Percentiles rank a stretch among this genome's conserved stretches.
Evolutionary conservation across 2,329 filamentous ascomycete genomes (phyloP).

Genomic region (Apiospora kogelbergensis): DNA sequence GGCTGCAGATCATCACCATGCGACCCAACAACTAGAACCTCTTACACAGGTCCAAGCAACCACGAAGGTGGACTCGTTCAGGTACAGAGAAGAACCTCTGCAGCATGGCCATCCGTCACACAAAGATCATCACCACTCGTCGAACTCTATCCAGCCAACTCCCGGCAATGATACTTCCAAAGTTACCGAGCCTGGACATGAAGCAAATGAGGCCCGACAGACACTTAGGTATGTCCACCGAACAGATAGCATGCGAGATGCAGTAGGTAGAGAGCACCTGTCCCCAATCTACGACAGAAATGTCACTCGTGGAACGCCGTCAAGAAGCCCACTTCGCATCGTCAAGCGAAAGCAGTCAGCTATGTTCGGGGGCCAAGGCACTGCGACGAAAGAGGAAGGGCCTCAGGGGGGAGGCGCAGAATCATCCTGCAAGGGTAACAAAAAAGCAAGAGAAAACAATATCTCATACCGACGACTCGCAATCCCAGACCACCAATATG

Average conservation of each 20-base stretch:
- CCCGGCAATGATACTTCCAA: not conserved
- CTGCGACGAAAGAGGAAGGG: not conserved
- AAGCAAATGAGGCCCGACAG: not conserved
- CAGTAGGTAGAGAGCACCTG: not conserved
- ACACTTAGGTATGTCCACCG: not conserved
- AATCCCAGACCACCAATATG: not conserved
- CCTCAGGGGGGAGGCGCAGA: not conserved
- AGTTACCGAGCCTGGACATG: not conserved
- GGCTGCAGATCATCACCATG: not conserved
- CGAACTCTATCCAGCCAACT: not conserved
- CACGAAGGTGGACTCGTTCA: conserved; percentile 16
- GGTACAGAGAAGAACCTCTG: conserved; percentile 17
- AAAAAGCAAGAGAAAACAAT: not conserved
- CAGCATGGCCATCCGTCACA: conserved; percentile 11
- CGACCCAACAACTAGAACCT: conserved; percentile 14
- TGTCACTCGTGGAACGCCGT: not conserved
- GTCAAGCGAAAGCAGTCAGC: not conserved
- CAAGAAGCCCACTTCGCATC: not conserved
- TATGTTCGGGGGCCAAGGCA: not conserved
- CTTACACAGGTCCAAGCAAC: conserved; percentile 17
- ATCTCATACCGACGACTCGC: not conserved
- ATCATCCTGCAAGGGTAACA: not conserved
- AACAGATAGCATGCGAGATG: not conserved
- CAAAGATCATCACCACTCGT: not conserved
- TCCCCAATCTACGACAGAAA: not conserved